These are phyloP conservation scores for Luffa acutangula DNA, from an alignment of 306 rosid genomes.

Conservation along the genomic window DNA sequence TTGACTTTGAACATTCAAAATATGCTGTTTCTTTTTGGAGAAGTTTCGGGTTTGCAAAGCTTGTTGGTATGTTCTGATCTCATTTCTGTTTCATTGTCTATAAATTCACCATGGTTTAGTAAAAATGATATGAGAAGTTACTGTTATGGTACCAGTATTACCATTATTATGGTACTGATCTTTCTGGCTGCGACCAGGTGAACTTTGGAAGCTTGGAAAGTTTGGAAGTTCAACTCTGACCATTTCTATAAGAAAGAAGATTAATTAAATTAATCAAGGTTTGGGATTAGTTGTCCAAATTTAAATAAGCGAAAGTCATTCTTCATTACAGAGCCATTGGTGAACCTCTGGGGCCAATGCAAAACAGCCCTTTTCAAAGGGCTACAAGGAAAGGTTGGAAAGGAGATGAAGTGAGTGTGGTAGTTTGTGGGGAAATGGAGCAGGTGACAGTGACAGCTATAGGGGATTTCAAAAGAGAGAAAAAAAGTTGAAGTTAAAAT, in stretches of 20 bases:
- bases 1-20: constrained; percentile 54
- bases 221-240: not conserved
- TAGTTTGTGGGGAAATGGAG: too few species aligned
- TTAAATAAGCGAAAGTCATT: not conserved
- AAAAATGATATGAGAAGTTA: not conserved
- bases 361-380: not conserved
- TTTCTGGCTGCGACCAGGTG: not conserved
- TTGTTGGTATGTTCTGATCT: not conserved
- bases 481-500: not conserved
- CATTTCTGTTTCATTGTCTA: not conserved
- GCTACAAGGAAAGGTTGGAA: not conserved
- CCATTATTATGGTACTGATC: not conserved
- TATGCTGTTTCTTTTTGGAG: constrained; percentile 2
- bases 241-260: not conserved
- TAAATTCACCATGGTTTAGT: not conserved
- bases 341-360: not conserved
- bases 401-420: too few species aligned
- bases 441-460: too few species aligned
- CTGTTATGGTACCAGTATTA: not conserved
- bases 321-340: not conserved
- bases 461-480: too few species aligned
- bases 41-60: not conserved
- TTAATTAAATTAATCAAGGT: not conserved
- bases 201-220: not conserved
- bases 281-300: not conserved